Conservation (phyloP, 129 eudicot species). For the Glebionis coronaria region DNA sequence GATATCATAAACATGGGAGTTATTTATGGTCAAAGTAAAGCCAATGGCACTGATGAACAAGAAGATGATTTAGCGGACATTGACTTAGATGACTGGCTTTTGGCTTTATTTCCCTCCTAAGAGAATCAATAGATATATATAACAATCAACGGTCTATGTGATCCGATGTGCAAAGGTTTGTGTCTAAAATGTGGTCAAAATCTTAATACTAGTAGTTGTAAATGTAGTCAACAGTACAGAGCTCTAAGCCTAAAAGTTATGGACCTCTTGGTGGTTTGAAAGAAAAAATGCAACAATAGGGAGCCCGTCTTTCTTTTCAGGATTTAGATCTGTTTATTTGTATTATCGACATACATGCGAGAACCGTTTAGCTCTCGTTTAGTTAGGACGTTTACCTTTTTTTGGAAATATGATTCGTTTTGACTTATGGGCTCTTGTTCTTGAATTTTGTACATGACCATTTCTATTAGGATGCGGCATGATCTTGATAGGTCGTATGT, state of each 20-base stretch:
- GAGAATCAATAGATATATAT: slow-evolving; percentile 76
- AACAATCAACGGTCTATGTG: slow-evolving; percentile 56
- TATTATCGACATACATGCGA: neutral
- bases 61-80: slow-evolving; percentile 51
- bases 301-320: neutral
- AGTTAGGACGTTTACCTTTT: too few relatives aligned
- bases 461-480: neutral
- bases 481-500: neutral
- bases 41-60: slow-evolving; percentile 23
- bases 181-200: slow-evolving; percentile 75
- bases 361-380: too few relatives aligned
- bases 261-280: slow-evolving; percentile 70
- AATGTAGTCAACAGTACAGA: slow-evolving; percentile 41
- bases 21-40: slow-evolving; percentile 46
- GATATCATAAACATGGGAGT: slow-evolving; percentile 68
- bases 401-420: too few relatives aligned
- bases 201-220: slow-evolving; percentile 58
- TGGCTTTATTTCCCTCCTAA: slow-evolving; percentile 67
- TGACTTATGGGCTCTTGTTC: too few relatives aligned
- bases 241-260: slow-evolving; percentile 33
- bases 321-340: neutral
- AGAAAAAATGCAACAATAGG: slow-evolving; percentile 52
- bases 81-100: slow-evolving; percentile 79
- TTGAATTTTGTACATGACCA: too few relatives aligned
- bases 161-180: slow-evolving; percentile 71